Evolutionary conservation across 2,329 filamentous ascomycete species (phyloP), one percentile per base, ranked within the genome.

Genomic region (Periconia sp.): DNA sequence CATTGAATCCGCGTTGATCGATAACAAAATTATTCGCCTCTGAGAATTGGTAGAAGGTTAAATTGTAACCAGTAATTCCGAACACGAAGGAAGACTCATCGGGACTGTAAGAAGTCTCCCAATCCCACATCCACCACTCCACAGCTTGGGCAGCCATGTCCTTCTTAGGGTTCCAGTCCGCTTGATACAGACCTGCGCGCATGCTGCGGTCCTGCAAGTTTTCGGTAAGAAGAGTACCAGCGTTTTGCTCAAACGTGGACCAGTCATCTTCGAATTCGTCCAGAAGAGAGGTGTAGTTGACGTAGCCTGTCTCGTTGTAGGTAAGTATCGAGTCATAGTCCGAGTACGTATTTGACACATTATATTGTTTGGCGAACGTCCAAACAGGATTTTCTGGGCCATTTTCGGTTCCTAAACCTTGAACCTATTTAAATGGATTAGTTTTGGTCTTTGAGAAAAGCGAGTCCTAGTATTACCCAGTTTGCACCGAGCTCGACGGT

Each of bases 401-500:
- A 5, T 59, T 51, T 22, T 56, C 46, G 18, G 65, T 66, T 19
- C 66, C 73, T 18, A 72, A 59, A 17, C 71, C 76, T 70, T 73
- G 75, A 21, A 75, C 57, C 72, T 73, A 31, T 8, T 28, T 15
- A n/a, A 22, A 19, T 44, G 25, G 38, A 29, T 32, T 22, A 26
- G 15, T 0, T 12, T 11, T 12, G 13, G 17, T 22, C 25, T 10
- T 13, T 23, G 10, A 9, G n/a, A 41, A 5, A 16, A 15, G 43
- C 42, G 6, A 19, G 29, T 22, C 22, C 25, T 11, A 15, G 17
- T 22, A 46, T 30, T 61, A 77, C 75, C 85, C 85, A 88, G 49
- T 88, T 88, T 5, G 85, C 85, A 2, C 85, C 85, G 0, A 85
- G 68, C 61, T 88, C 85, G 8, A 88, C 73, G 0, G 72, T 75